A percentile compares a stretch with the other conserved stretches of the same genome.
phyloP scores from a whole-genome alignment of 352 stramenopile species.

The Pythium aphanidermatum region DNA sequence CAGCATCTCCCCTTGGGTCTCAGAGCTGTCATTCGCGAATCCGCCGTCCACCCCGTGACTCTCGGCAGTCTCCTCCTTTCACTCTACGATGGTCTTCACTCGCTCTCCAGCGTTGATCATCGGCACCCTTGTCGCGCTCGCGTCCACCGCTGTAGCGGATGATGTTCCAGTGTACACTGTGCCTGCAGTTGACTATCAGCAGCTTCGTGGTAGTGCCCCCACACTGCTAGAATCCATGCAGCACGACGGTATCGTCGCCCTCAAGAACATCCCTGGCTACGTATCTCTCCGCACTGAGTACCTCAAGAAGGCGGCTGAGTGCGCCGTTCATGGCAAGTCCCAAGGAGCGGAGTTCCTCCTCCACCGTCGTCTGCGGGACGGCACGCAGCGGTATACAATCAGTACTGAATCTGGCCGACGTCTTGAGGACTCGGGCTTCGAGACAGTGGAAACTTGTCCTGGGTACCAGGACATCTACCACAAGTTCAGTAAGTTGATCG shows the following conservation, averaged over 20 bases:
- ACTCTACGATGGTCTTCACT: neutral
- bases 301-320: slow-evolving; percentile 47
- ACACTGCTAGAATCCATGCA: slow-evolving; percentile 49
- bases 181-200: slow-evolving; percentile 47
- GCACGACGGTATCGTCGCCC: slow-evolving; percentile 60
- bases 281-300: slow-evolving; percentile 40
- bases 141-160: slow-evolving; percentile 1
- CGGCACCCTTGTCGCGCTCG: slow-evolving; percentile 5
- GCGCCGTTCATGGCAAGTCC: slow-evolving; percentile 39
- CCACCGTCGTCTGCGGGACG: slow-evolving; percentile 56
- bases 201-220: slow-evolving; percentile 24
- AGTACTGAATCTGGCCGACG: slow-evolving; percentile 51
- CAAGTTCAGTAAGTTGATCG: slow-evolving; percentile 47
- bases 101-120: neutral
- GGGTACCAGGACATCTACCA: slow-evolving; percentile 48
- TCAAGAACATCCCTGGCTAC: slow-evolving; percentile 70
- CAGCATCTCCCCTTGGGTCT: too few species aligned
- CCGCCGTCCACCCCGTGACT: neutral
- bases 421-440: slow-evolving; percentile 27
- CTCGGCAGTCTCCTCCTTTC: neutral
- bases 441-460: slow-evolving; percentile 44
- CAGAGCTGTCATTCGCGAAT: slow-evolving; percentile 17
- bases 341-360: slow-evolving; percentile 59
- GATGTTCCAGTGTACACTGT: slow-evolving; percentile 43
- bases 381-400: slow-evolving; percentile 70